Evolutionary conservation across 202 grass and related monocot species (phyloP), one percentile per base, ranked within the genome.

Genomic region (Eragrostis tef): DNA sequence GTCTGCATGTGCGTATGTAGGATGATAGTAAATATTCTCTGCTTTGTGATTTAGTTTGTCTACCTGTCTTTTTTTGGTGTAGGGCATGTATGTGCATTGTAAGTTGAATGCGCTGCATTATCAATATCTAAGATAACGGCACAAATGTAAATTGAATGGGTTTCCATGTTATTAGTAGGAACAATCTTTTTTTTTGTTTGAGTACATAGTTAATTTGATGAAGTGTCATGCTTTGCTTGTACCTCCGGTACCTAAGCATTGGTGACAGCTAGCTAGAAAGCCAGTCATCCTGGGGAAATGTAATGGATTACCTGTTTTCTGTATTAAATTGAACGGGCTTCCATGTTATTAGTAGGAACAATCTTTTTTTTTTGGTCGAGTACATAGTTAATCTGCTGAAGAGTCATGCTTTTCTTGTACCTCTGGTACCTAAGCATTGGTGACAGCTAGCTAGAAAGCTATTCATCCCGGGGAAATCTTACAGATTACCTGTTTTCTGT

Each of bases 11-110:
- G 4, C 45, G n/a, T 27, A 94, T 60, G 86, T 64, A 53, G 91
- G 91, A n/a, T 83, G 70, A 94, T 94, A 14, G 88, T 94, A 89
- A 89, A 88, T 63, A 53, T 49, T 44, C 3, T 34, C 4, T 58
- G 8, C 20, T 12, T 51, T 62, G 3, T 60, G 21, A 34, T 67
- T 74, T 56, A 9, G 10, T 27, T 48, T 45, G 11, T 50, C 25
- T 25, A 19, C 9, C n/a, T n/a, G 29, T 73, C 56, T 3, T 36
- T 54, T 6, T 31, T 31, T 56, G 0, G 20, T 74, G 21, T 31
- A 0, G 7, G 13, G 11, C 12, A 7, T 14, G n/a, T n/a, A n/a
- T n/a, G 29, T 20, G 1, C 7, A 21, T 27, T 61, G 22, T 27
- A 72, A 36, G 17, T 73, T 29, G 31, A 72, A 29, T 50, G 5